Conservation (phyloP, 2,329 filamentous ascomycete species). For the Colletotrichum cereale region DNA sequence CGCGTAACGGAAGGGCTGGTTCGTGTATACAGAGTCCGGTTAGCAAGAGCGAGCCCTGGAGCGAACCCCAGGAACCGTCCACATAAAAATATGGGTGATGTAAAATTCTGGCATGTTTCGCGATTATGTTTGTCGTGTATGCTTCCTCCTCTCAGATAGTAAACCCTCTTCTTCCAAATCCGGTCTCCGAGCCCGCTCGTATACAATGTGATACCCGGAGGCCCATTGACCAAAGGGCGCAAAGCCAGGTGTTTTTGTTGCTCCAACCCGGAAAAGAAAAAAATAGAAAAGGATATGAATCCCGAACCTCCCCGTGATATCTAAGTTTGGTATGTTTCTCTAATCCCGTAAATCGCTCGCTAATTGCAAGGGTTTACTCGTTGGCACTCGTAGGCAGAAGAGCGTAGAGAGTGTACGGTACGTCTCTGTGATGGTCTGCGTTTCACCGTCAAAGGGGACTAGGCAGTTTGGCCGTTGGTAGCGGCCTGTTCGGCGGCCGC, state of each 20-base stretch:
- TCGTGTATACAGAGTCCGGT: conserved; percentile 9
- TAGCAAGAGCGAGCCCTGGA: conserved; percentile 1
- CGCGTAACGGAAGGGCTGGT: not conserved
- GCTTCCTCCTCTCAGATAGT: not conserved
- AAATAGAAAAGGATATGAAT: not conserved
- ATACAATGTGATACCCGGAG: conserved; percentile 21
- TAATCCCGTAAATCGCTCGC: conserved; percentile 28
- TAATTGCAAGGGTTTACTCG: conserved; percentile 7
- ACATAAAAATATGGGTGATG: not conserved
- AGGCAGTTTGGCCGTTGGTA: not conserved
- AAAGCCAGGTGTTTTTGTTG: conserved; percentile 15
- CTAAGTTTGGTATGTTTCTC: conserved; percentile 28
- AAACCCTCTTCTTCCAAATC: not conserved
- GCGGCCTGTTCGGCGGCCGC: conserved; percentile 12
- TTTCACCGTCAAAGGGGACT: not conserved
- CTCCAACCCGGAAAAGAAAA: not conserved
- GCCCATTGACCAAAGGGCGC: conserved; percentile 17
- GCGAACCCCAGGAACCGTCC: not conserved
- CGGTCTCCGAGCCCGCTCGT: conserved; percentile 11
- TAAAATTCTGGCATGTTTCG: conserved; percentile 27
- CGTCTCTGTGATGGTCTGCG: not conserved
- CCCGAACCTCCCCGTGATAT: conserved; percentile 1
- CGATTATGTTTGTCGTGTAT: conserved; percentile 34
- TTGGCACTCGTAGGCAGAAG: not conserved
- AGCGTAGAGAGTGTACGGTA: not conserved